A percentile compares a stretch with the other conserved stretches of the same genome.
Conservation (phyloP, 305 asterid genomes). For the Nicotiana rustica region DNA sequence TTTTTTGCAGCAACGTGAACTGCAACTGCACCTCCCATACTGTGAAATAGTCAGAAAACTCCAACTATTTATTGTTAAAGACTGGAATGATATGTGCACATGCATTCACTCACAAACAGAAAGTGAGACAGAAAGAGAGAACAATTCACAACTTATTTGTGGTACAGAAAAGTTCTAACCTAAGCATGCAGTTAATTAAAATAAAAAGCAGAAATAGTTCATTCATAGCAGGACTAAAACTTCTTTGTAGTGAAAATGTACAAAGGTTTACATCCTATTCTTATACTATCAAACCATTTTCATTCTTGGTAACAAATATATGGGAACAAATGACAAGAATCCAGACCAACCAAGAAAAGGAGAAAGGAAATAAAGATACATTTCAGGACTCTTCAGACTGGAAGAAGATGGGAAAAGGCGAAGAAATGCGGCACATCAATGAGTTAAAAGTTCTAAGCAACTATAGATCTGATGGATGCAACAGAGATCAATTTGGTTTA, state of each 20-base stretch:
- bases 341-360: constrained; percentile 6
- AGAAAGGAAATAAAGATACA: constrained; percentile 6
- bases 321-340: constrained; percentile 7
- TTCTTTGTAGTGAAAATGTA: background rate
- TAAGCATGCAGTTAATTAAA: background rate
- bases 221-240: background rate
- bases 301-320: background rate
- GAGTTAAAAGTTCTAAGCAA: constrained; percentile 18
- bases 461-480: background rate
- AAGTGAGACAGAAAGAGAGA: background rate
- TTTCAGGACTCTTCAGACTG: constrained; percentile 15
- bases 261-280: background rate
- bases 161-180: constrained; percentile 22
- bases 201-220: constrained; percentile 9
- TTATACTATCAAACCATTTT: constrained; percentile 17
- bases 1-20: constrained; percentile 87
- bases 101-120: background rate
- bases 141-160: background rate
- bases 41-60: constrained; percentile 44
- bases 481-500: constrained; percentile 19
- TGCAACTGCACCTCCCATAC: constrained; percentile 98
- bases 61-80: background rate
- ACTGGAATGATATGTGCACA: background rate
- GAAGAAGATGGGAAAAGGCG: constrained; percentile 16
- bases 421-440: background rate